Base-by-base conservation (phyloP, 148 eudicot genomes). In the Arctostaphylos glauca region DNA sequence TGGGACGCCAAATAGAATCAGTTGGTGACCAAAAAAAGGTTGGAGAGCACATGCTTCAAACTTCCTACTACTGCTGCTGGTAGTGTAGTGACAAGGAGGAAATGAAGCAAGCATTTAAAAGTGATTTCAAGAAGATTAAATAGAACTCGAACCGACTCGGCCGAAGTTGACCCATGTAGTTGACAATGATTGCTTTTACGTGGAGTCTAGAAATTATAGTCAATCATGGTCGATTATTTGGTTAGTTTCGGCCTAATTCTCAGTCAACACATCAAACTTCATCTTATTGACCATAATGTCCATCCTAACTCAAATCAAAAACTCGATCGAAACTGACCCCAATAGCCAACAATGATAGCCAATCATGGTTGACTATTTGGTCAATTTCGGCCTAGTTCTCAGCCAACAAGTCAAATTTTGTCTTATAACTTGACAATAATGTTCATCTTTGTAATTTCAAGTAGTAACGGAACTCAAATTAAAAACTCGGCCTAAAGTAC, bases 51-150 rank as follows among this genome's bases (percentile, higher is more conserved):
- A 66, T 23, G 47, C 82, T 68, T 67, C 74, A 9, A 23, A 10
- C 47, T 66, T 64, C 41, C 75, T 67, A 80, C 82, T 77, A 58
- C n/a, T n/a, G n/a, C 80, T 67, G 25, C 48, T 15, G 49, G 47
- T 67, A 50, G 44, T 48, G 60, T 80, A 19, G 25, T 48, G 74
- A 50, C 52, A 25, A 80, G 48, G 58, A 80, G 59, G n/a, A n/a
- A n/a, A 49, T 49, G 66, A 49, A 49, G 46, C 60, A 66, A 25
- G 47, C 59, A 80, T 38, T 53, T 23, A 56, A 64, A 73, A 73
- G 53, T 73, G 25, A 46, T 73, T 9, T 46, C 14, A 15, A 77
- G 66, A 18, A 56, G n/a, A 53, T 6, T 47, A n/a, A 59, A 31
- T n/a, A 12, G n/a, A 77, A 19, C 58, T 50, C 2, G 0, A 64